phyloP scores from a whole-genome alignment of 208 protist genomes.

The Crithidia acanthocephali region DNA sequence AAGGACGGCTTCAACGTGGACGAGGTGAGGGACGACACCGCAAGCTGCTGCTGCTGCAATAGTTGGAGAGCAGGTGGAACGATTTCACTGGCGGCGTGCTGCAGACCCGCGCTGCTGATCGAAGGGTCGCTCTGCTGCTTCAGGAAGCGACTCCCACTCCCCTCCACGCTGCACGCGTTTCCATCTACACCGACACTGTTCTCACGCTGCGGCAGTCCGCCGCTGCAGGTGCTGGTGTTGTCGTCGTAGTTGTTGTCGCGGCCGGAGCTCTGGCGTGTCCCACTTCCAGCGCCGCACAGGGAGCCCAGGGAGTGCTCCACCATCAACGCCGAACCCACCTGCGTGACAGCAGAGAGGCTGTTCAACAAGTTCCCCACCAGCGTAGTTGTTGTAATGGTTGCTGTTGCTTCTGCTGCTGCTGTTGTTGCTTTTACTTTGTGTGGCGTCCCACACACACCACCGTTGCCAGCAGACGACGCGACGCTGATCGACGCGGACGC shows the following conservation, averaged over 20 bases:
- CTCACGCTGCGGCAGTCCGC: too few species aligned
- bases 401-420: too few species aligned
- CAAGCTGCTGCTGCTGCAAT: background rate
- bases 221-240: background rate
- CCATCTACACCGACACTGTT: too few species aligned
- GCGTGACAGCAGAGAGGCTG: background rate
- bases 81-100: too few species aligned
- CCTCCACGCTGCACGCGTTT: too few species aligned
- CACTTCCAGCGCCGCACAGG: background rate
- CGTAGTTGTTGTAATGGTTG: too few species aligned
- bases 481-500: background rate
- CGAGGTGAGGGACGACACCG: too few species aligned
- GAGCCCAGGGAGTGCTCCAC: background rate
- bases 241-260: background rate
- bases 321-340: background rate
- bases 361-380: background rate
- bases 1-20: conserved; percentile 8
- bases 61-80: too few species aligned
- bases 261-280: background rate
- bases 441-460: background rate
- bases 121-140: too few species aligned
- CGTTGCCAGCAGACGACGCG: background rate
- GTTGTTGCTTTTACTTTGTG: background rate
- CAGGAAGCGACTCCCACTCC: too few species aligned
- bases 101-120: too few species aligned